Conservation (phyloP, 345 rosid genomes). For the Jatropha curcas region DNA sequence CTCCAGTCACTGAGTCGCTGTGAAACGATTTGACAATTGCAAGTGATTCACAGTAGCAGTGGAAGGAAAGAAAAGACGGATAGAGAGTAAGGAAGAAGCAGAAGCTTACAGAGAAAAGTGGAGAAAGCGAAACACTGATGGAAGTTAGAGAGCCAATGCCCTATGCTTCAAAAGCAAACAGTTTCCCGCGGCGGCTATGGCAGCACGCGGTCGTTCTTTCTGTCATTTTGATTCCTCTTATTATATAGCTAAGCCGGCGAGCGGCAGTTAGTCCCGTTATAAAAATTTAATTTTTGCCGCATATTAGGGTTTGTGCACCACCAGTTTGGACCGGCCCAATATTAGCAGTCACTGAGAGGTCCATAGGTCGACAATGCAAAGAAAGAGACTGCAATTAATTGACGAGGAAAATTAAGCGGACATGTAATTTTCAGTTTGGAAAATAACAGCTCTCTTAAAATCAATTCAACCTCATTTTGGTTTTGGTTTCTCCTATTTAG, state of each 20-base stretch:
- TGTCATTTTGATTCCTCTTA: not conserved
- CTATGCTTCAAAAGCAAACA: not conserved
- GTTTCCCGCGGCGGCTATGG: conserved; percentile 14
- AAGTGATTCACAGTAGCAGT: not conserved
- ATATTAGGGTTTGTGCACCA: too few species aligned
- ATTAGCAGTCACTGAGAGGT: too few species aligned
- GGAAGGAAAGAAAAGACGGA: not conserved
- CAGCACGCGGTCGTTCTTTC: conserved; percentile 5
- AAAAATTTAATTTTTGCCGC: not conserved
- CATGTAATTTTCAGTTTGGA: too few species aligned
- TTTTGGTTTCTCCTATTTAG: not conserved
- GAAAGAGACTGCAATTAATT: too few species aligned
- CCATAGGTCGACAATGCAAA: too few species aligned
- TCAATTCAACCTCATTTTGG: not conserved
- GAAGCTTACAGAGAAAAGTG: conserved; percentile 2
- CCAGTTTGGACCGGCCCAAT: too few species aligned
- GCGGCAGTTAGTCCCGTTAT: not conserved
- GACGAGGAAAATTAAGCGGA: too few species aligned
- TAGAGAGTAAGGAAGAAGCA: not conserved
- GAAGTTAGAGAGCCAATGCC: not conserved
- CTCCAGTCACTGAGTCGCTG: too few species aligned
- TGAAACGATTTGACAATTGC: too few species aligned
- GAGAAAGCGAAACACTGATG: not conserved
- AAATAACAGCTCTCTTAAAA: too few species aligned
- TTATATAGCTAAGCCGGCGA: too few species aligned